phyloP scores from a whole-genome alignment of 352 stramenopile species.

The Globisporangium acanthophoron region DNA sequence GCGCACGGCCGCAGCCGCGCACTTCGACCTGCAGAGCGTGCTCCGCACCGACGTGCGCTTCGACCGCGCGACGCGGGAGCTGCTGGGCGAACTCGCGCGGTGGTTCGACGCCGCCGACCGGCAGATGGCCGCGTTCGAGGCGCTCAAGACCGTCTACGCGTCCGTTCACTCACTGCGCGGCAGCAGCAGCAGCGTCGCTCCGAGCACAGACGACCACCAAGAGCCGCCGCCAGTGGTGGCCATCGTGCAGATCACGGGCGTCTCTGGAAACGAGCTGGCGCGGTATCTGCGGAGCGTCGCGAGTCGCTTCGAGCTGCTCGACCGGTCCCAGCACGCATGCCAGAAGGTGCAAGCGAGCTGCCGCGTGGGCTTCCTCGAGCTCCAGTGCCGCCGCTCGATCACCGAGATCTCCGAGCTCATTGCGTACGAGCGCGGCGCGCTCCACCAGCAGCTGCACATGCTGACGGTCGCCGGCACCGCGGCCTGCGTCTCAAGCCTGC shows the following conservation, averaged over 20 bases:
- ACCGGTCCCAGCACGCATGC: constrained; percentile 50
- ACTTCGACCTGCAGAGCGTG: constrained; percentile 48
- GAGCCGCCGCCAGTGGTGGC: constrained; percentile 1
- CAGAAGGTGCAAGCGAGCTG: constrained; percentile 64
- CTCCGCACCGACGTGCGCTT: constrained; percentile 38
- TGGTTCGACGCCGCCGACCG: constrained; percentile 47
- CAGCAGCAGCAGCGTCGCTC: not conserved
- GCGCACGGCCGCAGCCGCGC: constrained; percentile 10
- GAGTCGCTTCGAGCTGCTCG: constrained; percentile 29
- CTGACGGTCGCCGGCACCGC: constrained; percentile 28
- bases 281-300: constrained; percentile 39
- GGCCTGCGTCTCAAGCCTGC: constrained; percentile 36
- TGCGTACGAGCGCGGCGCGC: constrained; percentile 30
- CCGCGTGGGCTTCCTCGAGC: constrained; percentile 71
- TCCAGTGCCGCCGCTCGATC: constrained; percentile 59
- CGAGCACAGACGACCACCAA: not conserved
- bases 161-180: constrained; percentile 32
- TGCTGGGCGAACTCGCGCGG: constrained; percentile 24
- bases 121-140: constrained; percentile 60
- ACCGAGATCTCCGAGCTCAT: constrained; percentile 60
- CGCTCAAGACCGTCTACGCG: constrained; percentile 38
- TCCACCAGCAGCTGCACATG: constrained; percentile 34
- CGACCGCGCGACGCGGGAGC: constrained; percentile 23
- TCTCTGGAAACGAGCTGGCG: constrained; percentile 31
- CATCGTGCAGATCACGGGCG: constrained; percentile 24